phyloP scores from a whole-genome alignment of 1,139 yeast genomes.

The Tardiomyces blankii region DNA sequence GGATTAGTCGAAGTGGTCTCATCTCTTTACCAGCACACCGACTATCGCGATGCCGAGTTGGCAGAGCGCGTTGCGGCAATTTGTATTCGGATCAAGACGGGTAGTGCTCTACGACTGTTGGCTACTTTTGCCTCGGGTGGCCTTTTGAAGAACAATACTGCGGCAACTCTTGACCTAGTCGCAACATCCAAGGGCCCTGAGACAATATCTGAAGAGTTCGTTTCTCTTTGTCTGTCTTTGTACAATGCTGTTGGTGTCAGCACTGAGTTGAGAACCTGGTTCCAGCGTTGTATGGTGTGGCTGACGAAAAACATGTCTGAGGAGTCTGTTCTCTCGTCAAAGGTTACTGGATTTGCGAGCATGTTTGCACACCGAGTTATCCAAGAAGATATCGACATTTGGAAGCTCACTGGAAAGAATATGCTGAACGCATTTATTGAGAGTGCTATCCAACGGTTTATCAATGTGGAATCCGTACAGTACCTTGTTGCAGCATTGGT shows the following conservation, averaged over 20 bases:
- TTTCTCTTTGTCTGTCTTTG: conserved; percentile 1
- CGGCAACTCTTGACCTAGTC: conserved; percentile 1
- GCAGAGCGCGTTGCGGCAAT: background rate
- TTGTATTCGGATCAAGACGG: background rate
- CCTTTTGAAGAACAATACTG: background rate
- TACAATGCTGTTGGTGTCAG: background rate
- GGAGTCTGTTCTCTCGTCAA: conserved; percentile 8
- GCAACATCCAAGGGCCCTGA: conserved; percentile 5
- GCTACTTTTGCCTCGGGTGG: background rate
- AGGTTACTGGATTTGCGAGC: conserved; percentile 4
- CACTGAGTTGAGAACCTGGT: conserved; percentile 1
- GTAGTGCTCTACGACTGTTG: background rate
- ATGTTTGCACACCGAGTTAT: conserved; percentile 6
- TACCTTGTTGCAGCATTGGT: conserved; percentile 33
- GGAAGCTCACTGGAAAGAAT: conserved; percentile 36
- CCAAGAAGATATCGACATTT: conserved; percentile 22
- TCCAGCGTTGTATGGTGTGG: conserved; percentile 16
- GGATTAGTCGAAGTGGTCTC: background rate
- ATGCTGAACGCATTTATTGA: conserved; percentile 60
- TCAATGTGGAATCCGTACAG: conserved; percentile 31
- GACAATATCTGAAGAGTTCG: conserved; percentile 4
- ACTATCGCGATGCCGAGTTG: background rate
- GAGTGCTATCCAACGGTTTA: conserved; percentile 46
- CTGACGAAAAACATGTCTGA: conserved; percentile 18
- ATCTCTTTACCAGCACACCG: background rate